These are phyloP conservation scores for Daldinia loculata DNA, from an alignment of 495 filamentous ascomycete genomes.

Conservation along the genomic window DNA sequence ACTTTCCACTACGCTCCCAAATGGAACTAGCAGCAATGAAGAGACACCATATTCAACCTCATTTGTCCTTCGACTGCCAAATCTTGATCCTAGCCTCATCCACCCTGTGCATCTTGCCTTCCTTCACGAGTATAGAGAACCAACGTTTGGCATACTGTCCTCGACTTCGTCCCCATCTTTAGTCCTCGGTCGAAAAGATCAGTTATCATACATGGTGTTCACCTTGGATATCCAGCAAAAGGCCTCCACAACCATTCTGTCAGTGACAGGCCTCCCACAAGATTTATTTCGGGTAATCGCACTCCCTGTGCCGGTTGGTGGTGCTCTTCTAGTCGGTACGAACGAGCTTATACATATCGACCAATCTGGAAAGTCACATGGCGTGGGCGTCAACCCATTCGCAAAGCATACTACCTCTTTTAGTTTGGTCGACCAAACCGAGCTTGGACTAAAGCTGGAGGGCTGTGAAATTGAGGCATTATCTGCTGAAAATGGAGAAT, in stretches of 20 bases:
- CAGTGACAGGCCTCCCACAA: constrained; percentile 83
- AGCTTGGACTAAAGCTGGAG: constrained; percentile 81
- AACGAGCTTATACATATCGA: constrained; percentile 97
- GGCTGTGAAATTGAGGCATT: constrained; percentile 81
- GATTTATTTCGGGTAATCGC: constrained; percentile 87
- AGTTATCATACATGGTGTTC: constrained; percentile 88
- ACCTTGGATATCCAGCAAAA: constrained; percentile 93
- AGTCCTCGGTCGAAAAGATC: constrained; percentile 84
- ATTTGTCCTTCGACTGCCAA: constrained; percentile 85
- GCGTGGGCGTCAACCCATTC: constrained; percentile 93
- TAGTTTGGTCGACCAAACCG: constrained; percentile 81
- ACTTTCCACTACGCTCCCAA: constrained; percentile 53
- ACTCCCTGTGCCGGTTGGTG: constrained; percentile 85
- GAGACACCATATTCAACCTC: constrained; percentile 87
- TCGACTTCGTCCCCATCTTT: constrained; percentile 73
- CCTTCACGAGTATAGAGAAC: constrained; percentile 95
- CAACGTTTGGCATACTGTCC: constrained; percentile 94
- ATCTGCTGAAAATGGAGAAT: constrained; percentile 75
- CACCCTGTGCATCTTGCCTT: constrained; percentile 93
- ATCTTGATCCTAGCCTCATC: constrained; percentile 84
- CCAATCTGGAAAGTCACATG: constrained; percentile 91
- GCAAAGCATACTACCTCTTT: constrained; percentile 81
- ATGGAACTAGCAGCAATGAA: constrained; percentile 64
- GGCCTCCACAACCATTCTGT: constrained; percentile 91
- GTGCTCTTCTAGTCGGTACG: constrained; percentile 82